Evolutionary conservation across 2,329 filamentous ascomycete genomes (phyloP).

Genomic region (Colletotrichum endophyticum): DNA sequence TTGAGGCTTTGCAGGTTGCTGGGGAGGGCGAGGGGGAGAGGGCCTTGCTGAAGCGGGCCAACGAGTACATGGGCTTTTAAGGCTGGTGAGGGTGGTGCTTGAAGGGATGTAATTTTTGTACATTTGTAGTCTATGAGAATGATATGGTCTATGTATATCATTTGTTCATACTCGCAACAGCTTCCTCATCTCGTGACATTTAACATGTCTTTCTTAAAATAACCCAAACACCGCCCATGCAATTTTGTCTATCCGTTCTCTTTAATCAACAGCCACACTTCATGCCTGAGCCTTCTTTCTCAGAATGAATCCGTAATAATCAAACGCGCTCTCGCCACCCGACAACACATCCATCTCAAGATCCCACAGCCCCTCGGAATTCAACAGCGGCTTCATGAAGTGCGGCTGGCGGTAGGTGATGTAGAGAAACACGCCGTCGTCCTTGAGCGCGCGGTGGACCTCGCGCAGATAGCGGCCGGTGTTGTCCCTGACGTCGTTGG

Average conservation of each 20-base stretch:
- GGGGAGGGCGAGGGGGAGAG: constrained; percentile 36
- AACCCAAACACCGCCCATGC: not conserved
- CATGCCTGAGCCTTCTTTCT: constrained; percentile 28
- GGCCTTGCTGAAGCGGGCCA: constrained; percentile 43
- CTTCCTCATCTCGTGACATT: accelerated
- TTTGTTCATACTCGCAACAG: accelerated
- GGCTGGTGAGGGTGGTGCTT: accelerated
- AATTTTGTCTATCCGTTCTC: not conserved
- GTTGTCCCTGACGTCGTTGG: constrained; percentile 51
- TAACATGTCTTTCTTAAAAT: not conserved
- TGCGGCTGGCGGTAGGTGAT: constrained; percentile 61
- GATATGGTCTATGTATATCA: accelerated
- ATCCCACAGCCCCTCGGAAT: constrained; percentile 42
- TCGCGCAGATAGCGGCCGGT: constrained; percentile 53
- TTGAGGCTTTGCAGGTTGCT: constrained; percentile 39
- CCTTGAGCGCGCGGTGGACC: constrained; percentile 53
- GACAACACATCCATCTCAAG: constrained; percentile 45
- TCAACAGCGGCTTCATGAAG: constrained; percentile 55
- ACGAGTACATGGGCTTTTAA: constrained; percentile 48
- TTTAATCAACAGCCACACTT: accelerated
- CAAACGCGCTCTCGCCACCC: constrained; percentile 45
- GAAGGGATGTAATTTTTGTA: not conserved
- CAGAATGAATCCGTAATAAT: constrained; percentile 52
- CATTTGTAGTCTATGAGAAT: not conserved
- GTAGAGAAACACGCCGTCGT: constrained; percentile 53